These are phyloP conservation scores for Manihot esculenta DNA, from an alignment of 441 rosid genomes.

Conservation along the genomic window DNA sequence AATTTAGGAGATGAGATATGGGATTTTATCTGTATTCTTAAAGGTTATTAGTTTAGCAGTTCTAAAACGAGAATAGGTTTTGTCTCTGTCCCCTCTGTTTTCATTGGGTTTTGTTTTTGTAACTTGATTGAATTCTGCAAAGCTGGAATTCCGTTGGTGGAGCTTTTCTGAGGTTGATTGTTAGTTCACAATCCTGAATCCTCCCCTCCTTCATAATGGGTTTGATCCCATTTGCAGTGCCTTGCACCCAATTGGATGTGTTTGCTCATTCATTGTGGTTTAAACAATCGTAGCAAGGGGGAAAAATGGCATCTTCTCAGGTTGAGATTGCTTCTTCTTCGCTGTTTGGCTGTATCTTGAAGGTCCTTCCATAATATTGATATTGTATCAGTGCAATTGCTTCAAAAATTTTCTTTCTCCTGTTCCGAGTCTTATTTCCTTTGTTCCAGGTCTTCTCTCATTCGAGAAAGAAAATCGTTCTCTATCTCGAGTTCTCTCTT, in stretches of 20 bases:
- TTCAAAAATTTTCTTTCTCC: too few relatives aligned
- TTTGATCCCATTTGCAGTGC: not conserved
- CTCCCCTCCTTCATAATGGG: not conserved
- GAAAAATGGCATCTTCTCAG: slow-evolving; percentile 69
- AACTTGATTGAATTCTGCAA: not conserved
- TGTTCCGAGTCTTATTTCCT: too few relatives aligned
- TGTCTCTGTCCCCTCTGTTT: slow-evolving; percentile 9
- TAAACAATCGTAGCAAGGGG: too few relatives aligned
- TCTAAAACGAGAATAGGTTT: too few relatives aligned
- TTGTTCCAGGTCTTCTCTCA: too few relatives aligned
- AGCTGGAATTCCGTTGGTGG: not conserved
- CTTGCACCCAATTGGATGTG: not conserved
- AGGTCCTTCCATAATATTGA: too few relatives aligned
- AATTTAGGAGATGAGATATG: not conserved
- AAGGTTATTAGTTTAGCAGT: not conserved
- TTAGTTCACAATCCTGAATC: too few relatives aligned
- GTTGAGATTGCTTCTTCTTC: slow-evolving; percentile 63
- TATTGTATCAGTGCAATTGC: too few relatives aligned
- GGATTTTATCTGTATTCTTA: not conserved
- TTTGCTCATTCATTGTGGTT: not conserved
- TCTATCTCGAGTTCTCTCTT: too few relatives aligned
- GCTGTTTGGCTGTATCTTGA: slow-evolving; percentile 59
- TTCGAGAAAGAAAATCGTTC: too few relatives aligned
- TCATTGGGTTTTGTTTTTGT: not conserved
- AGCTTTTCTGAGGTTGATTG: too few relatives aligned